These are phyloP conservation scores for Aspergillus ustus DNA, from an alignment of 2,329 filamentous ascomycete genomes.

Conservation along the genomic window DNA sequence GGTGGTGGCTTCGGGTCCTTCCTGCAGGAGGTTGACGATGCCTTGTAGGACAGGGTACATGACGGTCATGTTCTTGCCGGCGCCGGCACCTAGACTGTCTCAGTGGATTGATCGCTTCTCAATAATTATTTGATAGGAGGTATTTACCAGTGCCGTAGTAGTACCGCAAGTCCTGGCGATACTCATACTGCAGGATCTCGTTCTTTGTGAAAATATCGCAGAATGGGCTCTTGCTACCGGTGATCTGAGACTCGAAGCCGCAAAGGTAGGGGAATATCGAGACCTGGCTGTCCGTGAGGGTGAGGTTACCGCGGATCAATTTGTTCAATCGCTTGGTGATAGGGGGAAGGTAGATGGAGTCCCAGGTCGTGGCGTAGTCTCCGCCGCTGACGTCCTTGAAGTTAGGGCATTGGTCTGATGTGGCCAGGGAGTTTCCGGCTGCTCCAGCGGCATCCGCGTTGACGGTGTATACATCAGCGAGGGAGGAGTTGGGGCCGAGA, in stretches of 20 bases:
- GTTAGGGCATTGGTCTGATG: constrained; percentile 65
- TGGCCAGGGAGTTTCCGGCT: constrained; percentile 66
- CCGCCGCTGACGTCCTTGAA: constrained; percentile 57
- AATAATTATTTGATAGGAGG: constrained; percentile 40
- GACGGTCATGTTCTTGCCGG: constrained; percentile 26
- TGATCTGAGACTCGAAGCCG: constrained; percentile 72
- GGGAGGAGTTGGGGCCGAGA: constrained; percentile 59
- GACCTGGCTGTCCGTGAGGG: constrained; percentile 59
- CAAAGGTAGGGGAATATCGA: constrained; percentile 70
- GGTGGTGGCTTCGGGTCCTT: constrained; percentile 50
- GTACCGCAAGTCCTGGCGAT: constrained; percentile 70
- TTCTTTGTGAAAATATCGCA: constrained; percentile 66
- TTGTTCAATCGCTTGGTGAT: constrained; percentile 55
- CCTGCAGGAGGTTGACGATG: constrained; percentile 57
- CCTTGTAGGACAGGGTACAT: constrained; percentile 64
- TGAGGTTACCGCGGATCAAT: constrained; percentile 58
- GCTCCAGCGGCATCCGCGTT: constrained; percentile 60
- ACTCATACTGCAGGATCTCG: constrained; percentile 68
- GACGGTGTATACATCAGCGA: constrained; percentile 50
- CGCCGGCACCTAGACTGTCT: constrained; percentile 34
- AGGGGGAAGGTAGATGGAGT: constrained; percentile 23
- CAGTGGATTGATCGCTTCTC: background rate
- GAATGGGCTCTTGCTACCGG: constrained; percentile 64
- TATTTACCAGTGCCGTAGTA: constrained; percentile 65
- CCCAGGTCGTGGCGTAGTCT: constrained; percentile 26